Evolutionary conservation across 2,329 filamentous ascomycete genomes (phyloP).

Genomic region (Sporothrix mexicana): DNA sequence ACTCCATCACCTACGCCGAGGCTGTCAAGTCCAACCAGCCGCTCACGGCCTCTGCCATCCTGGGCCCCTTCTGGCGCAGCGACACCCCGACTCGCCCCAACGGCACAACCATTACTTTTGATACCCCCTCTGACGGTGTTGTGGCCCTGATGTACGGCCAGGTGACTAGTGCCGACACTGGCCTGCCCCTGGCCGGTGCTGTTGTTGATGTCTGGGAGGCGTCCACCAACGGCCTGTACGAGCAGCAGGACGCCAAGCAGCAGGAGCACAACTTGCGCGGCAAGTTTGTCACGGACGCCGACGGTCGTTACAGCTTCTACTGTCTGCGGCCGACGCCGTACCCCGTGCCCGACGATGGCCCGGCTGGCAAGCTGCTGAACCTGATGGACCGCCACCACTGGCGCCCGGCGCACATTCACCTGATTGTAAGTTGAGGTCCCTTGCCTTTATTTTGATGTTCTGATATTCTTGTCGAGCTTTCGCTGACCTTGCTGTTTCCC

Average conservation of each 20-base stretch:
- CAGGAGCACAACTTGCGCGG: constrained; percentile 37
- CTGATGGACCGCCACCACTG: constrained; percentile 47
- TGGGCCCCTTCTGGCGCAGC: constrained; percentile 71
- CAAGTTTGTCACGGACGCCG: constrained; percentile 47
- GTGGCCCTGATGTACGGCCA: constrained; percentile 62
- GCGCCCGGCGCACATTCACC: constrained; percentile 49
- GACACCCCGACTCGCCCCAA: constrained; percentile 64
- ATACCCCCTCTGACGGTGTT: constrained; percentile 48
- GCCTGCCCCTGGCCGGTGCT: constrained; percentile 60
- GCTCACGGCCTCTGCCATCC: constrained; percentile 60
- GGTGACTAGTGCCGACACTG: constrained; percentile 49
- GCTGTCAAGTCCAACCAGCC: constrained; percentile 48
- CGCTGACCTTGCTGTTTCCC: not conserved
- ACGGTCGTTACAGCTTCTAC: constrained; percentile 68
- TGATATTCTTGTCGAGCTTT: not conserved
- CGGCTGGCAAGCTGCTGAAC: constrained; percentile 44
- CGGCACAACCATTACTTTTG: constrained; percentile 59
- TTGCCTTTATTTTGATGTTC: not conserved
- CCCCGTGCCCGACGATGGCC: constrained; percentile 44
- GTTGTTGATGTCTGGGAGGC: constrained; percentile 69
- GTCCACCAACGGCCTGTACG: constrained; percentile 65
- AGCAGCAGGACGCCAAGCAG: constrained; percentile 68
- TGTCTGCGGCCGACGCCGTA: constrained; percentile 66
- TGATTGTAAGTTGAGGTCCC: constrained; percentile 41
- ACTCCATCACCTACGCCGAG: constrained; percentile 68